phyloP scores from a whole-genome alignment of 1,284 basidiomycete species.

The Blastosporella zonata region DNA sequence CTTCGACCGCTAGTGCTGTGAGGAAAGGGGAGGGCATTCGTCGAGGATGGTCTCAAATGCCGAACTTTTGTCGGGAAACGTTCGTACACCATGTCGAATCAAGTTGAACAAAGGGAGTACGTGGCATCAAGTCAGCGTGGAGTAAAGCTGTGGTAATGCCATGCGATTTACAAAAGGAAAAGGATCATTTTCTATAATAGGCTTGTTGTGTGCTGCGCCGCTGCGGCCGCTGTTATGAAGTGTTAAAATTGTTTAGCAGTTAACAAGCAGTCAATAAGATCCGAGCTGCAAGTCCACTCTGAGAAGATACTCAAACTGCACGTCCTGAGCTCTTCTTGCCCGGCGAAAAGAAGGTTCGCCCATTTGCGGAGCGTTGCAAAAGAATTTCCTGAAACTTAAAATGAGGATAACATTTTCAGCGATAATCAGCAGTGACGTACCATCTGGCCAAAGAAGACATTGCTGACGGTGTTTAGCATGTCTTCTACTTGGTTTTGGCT shows the following conservation, averaged over 20 bases:
- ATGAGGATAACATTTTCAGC: neutral
- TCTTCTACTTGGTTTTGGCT: slow-evolving; percentile 10
- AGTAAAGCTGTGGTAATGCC: no score
- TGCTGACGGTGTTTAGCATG: slow-evolving; percentile 7
- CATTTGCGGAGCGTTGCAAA: neutral
- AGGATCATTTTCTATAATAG: no score
- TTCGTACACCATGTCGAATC: neutral
- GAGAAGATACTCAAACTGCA: no score
- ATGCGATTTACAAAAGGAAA: no score
- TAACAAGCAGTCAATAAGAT: no score
- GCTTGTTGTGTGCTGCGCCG: no score
- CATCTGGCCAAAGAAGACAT: neutral
- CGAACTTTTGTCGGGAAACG: neutral
- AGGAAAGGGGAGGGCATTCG: slow-evolving; percentile 3
- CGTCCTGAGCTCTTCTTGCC: no score
- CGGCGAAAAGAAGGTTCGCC: no score
- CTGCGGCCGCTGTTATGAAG: no score
- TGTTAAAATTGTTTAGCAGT: no score
- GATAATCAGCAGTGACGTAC: neutral
- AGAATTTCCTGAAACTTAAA: neutral
- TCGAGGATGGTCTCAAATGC: neutral
- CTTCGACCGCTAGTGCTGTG: slow-evolving; percentile 2
- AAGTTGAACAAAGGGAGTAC: neutral
- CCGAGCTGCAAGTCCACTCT: no score
- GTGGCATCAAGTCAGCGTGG: no score